A percentile compares a stretch with the other conserved stretches of the same genome.
phyloP scores from a whole-genome alignment of 1,284 basidiomycete genomes.

The Cutaneotrichosporon dermatis region DNA sequence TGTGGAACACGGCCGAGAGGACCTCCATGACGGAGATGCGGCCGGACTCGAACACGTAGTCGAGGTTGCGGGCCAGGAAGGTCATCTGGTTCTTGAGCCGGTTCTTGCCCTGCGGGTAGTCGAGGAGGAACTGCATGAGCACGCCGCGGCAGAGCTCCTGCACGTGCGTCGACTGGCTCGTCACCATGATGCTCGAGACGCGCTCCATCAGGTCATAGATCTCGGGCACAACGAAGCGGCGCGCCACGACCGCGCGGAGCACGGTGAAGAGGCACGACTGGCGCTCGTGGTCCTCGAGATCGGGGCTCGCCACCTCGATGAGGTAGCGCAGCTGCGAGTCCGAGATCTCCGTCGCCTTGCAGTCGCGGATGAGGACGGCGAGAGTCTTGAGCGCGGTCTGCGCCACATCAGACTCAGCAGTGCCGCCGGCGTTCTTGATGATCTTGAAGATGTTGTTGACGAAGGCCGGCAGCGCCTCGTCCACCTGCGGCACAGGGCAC shows the following conservation, averaged over 20 bases:
- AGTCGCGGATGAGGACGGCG: slow-evolving; percentile 78
- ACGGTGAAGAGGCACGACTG: slow-evolving; percentile 85
- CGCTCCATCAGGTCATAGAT: slow-evolving; percentile 97
- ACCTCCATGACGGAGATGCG: slow-evolving; percentile 89
- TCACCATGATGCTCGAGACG: slow-evolving; percentile 91
- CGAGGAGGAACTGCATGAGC: slow-evolving; percentile 89
- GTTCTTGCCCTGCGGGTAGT: slow-evolving; percentile 95
- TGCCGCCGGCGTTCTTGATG: slow-evolving; percentile 76
- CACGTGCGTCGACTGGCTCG: slow-evolving; percentile 82
- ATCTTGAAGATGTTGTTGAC: slow-evolving; percentile 81
- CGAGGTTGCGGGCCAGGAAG: slow-evolving; percentile 89
- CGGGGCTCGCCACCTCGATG: slow-evolving; percentile 77
- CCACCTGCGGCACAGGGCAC: slow-evolving; percentile 74
- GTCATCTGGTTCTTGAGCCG: slow-evolving; percentile 82
- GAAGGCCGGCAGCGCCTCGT: slow-evolving; percentile 75
- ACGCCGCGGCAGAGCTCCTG: slow-evolving; percentile 87
- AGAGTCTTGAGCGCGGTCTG: slow-evolving; percentile 86
- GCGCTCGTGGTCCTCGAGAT: slow-evolving; percentile 88
- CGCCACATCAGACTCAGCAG: slow-evolving; percentile 77
- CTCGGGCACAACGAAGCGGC: slow-evolving; percentile 90
- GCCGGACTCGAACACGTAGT: slow-evolving; percentile 86
- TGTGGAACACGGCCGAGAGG: slow-evolving; percentile 72
- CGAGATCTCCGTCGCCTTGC: slow-evolving; percentile 70
- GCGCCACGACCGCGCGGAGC: slow-evolving; percentile 83
- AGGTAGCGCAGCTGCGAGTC: slow-evolving; percentile 87